Evolutionary conservation across 116 monocot species (phyloP).

Genomic region (Trichopus zeylanicus): DNA sequence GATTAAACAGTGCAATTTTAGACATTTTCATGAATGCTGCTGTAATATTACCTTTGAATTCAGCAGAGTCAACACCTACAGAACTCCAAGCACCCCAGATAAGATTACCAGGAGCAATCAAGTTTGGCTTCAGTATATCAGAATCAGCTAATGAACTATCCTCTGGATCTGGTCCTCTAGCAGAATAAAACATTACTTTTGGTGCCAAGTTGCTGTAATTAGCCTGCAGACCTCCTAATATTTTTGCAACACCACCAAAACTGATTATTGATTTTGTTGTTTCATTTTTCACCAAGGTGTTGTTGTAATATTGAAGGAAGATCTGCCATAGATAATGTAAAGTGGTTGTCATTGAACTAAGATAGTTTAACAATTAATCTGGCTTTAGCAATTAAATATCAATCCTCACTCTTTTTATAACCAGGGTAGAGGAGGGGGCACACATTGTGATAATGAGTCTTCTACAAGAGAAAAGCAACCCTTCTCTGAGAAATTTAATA

Average conservation of each 20-base stretch:
- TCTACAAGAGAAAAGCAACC: no score
- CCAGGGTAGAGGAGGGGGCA: no score
- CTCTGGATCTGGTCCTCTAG: slow-evolving; percentile 93
- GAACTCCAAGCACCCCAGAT: slow-evolving; percentile 99
- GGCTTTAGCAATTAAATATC: neutral
- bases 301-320: slow-evolving; percentile 78
- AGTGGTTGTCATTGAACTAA: neutral
- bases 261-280: slow-evolving; percentile 36
- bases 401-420: no score
- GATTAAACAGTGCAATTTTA: no score
- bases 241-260: slow-evolving; percentile 64
- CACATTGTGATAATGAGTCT: no score
- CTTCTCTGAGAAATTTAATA: no score
- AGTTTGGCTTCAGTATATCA: slow-evolving; percentile 90
- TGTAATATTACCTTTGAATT: slow-evolving; percentile 65
- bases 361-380: neutral
- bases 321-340: slow-evolving; percentile 17
- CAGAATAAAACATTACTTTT: slow-evolving; percentile 92
- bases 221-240: slow-evolving; percentile 70
- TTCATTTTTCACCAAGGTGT: slow-evolving; percentile 53
- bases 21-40: neutral
- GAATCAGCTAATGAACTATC: slow-evolving; percentile 69
- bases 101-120: slow-evolving; percentile 84
- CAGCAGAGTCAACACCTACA: slow-evolving; percentile 53
- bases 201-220: slow-evolving; percentile 78